Conservation (phyloP, 169 alveolate species). For the Cytauxzoon felis region DNA sequence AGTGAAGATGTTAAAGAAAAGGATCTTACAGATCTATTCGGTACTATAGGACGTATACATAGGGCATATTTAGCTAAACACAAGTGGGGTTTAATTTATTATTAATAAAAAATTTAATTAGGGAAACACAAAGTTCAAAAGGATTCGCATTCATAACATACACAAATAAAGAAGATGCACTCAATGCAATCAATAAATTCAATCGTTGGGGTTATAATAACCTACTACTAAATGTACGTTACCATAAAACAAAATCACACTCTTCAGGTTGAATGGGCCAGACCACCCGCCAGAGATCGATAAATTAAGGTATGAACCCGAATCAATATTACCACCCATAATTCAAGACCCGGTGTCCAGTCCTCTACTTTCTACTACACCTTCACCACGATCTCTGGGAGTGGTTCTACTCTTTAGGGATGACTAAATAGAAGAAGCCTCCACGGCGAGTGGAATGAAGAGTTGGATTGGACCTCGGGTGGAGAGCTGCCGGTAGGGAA, state of each 20-base stretch:
- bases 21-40: conserved; percentile 80
- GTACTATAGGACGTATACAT: conserved; percentile 79
- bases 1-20: conserved; percentile 84
- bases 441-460: too few species aligned
- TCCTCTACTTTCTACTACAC: too few species aligned
- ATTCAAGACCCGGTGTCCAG: too few species aligned
- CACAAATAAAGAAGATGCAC: conserved; percentile 82
- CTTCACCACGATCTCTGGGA: too few species aligned
- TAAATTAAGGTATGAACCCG: background rate
- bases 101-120: background rate
- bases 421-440: too few species aligned
- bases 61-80: conserved; percentile 84
- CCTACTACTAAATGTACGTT: conserved; percentile 77
- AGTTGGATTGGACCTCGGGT: too few species aligned
- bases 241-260: background rate
- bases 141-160: conserved; percentile 88
- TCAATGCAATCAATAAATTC: conserved; percentile 79
- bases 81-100: conserved; percentile 54
- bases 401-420: too few species aligned
- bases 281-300: conserved; percentile 73
- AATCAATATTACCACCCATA: too few species aligned
- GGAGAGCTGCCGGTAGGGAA: background rate
- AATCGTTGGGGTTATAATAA: conserved; percentile 86
- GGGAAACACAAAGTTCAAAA: conserved; percentile 83
- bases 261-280: conserved; percentile 81